Evolutionary conservation across 305 asterid genomes (phyloP), one percentile per base, ranked within the genome.

Genomic region (Solanum hybrid): DNA sequence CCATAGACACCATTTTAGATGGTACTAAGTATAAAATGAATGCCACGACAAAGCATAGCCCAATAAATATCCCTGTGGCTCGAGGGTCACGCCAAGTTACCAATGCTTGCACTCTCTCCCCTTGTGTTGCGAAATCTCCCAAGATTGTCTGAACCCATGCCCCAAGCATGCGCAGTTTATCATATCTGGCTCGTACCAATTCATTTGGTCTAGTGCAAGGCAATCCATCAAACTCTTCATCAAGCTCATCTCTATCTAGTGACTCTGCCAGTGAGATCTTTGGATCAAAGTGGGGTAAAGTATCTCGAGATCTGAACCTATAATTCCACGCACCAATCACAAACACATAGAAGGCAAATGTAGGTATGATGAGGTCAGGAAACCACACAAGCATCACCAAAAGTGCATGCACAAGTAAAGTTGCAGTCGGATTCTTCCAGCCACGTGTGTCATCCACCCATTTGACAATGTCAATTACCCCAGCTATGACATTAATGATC

Each of bases 391-490:
- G 93, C 95, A 94, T 92, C 86, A 96, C 96, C 57, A 97, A 33
- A 90, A 97, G 42, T 1, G 95, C 95, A 87, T 97, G 98, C 0
- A 95, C 98, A 18, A 97, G 98, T 1, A 97, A 31, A 1, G 98
- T 97, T 1, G 97, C 93, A 0, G 96, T 97, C 0, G 99, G 92
- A 22, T 96, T 97, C 92, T 89, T 96, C 99, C 99, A 97, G 0
- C 98, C 93, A 71, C 99, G 98, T 5, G 97, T 97, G 89, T 97
- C 98, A 31, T 96, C 98, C 67, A 94, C 92, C 99, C 98, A 97
- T 67, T 91, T 92, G 89, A 97, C 93, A 74, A 94, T 90, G 35
- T 95, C 98, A 83, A 95, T 93, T 86, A 93, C 94, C 8, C 97
- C 96, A 1, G 96, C 96, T 2, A 96, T 91, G 86, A 96, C 97